Evolutionary conservation across 495 filamentous ascomycete genomes (phyloP).

Genomic region (Eremomyces bilateralis): DNA sequence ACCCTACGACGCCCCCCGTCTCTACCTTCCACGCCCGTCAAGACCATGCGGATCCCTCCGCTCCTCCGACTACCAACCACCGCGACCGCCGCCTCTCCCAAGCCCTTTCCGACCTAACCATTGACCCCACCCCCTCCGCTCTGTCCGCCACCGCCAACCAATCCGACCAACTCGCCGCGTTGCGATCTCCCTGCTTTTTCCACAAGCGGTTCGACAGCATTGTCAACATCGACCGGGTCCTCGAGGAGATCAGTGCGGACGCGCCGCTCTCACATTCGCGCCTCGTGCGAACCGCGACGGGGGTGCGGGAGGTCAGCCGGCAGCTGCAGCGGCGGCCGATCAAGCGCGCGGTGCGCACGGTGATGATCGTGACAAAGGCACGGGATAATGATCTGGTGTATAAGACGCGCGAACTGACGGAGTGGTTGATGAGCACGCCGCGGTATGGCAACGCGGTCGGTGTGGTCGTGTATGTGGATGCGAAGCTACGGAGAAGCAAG

Average conservation of each 20-base stretch:
- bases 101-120: not conserved
- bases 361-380: conserved; percentile 96
- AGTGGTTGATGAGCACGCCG: conserved; percentile 70
- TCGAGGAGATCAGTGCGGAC: conserved; percentile 82
- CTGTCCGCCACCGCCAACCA: not conserved
- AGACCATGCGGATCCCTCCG: not conserved
- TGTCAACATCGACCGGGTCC: conserved; percentile 80
- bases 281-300: conserved; percentile 81
- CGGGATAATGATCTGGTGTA: conserved; percentile 72
- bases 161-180: conserved; percentile 33
- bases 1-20: not conserved
- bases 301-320: conserved; percentile 83
- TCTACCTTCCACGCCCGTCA: not conserved
- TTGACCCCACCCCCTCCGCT: not conserved
- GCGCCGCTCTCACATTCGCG: conserved; percentile 82
- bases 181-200: conserved; percentile 91
- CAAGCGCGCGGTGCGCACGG: conserved; percentile 63
- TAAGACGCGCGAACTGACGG: conserved; percentile 63
- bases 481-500: conserved; percentile 65
- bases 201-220: conserved; percentile 91
- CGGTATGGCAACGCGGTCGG: conserved; percentile 61
- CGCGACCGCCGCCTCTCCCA: not conserved
- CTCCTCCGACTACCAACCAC: not conserved
- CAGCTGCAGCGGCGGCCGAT: conserved; percentile 79
- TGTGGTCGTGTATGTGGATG: conserved; percentile 85